These are phyloP conservation scores for Heliamphora exappendiculata DNA, from an alignment of 148 eudicot genomes.

Conservation along the genomic window DNA sequence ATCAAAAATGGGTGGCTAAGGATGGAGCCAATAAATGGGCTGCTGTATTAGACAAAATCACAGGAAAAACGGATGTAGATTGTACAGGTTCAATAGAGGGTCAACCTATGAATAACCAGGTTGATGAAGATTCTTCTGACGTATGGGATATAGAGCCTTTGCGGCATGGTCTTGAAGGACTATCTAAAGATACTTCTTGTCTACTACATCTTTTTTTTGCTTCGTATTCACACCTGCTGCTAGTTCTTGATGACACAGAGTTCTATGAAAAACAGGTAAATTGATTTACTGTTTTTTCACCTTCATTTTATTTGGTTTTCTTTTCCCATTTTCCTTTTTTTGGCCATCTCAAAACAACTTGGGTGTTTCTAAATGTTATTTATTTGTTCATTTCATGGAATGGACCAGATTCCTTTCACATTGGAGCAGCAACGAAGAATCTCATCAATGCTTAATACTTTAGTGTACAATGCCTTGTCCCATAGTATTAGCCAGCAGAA, in stretches of 20 bases:
- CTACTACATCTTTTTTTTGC: conserved; percentile 85
- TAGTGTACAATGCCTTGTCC: conserved; percentile 70
- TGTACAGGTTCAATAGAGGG: conserved; percentile 16
- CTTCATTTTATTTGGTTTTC: background rate
- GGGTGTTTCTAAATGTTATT: background rate
- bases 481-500: conserved; percentile 31
- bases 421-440: conserved; percentile 85
- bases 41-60: conserved; percentile 53
- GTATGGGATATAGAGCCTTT: conserved; percentile 68
- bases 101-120: conserved; percentile 18
- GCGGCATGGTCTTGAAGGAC: conserved; percentile 56
- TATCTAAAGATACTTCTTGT: conserved; percentile 59
- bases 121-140: conserved; percentile 38
- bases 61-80: conserved; percentile 47
- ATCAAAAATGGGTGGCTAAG: conserved; percentile 40
- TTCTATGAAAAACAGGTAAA: conserved; percentile 92
- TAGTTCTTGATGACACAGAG: conserved; percentile 92
- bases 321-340: background rate
- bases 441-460: conserved; percentile 79
- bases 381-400: conserved; percentile 14
- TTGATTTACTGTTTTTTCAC: background rate
- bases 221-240: conserved; percentile 69
- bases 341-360: background rate
- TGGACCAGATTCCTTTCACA: conserved; percentile 70
- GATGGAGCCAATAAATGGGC: conserved; percentile 67